Evolutionary conservation across 2,329 filamentous ascomycete genomes (phyloP).

Genomic region (Fusarium pseudograminearum): DNA sequence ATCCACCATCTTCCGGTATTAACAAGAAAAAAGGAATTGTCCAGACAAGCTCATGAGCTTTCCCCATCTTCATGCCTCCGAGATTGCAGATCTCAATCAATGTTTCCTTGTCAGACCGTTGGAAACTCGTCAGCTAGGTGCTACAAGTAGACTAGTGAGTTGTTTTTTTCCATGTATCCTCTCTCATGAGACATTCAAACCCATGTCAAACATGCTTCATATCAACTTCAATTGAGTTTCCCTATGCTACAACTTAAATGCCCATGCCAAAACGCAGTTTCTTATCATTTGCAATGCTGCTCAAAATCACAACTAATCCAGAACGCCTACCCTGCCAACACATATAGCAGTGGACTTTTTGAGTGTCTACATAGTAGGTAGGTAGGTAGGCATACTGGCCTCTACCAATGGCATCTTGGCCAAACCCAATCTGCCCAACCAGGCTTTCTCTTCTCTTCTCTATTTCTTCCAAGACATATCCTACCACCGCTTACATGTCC

Average conservation of each 20-base stretch:
- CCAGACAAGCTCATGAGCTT: conserved; percentile 12
- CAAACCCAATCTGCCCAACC: conserved; percentile 20
- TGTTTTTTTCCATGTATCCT: conserved; percentile 8
- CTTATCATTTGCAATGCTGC: conserved; percentile 34
- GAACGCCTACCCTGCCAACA: conserved; percentile 46
- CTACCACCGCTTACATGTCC: conserved; percentile 59
- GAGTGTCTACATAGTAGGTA: conserved; percentile 25
- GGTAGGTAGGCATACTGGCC: conserved; percentile 30
- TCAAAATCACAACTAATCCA: conserved; percentile 42
- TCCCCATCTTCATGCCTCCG: conserved; percentile 10
- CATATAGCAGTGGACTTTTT: conserved; percentile 43
- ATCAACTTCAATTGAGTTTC: conserved; percentile 2
- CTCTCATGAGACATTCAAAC: conserved; percentile 15
- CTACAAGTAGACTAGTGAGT: not conserved
- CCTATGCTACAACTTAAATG: not conserved
- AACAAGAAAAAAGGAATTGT: not conserved
- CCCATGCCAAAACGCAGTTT: conserved; percentile 15
- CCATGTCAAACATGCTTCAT: conserved; percentile 13
- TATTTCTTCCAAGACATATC: not conserved
- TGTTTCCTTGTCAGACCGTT: conserved; percentile 30
- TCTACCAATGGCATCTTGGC: conserved; percentile 17
- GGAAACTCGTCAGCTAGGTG: conserved; percentile 7
- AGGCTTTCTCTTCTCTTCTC: conserved; percentile 20
- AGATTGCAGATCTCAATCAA: conserved; percentile 43
- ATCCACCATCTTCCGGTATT: conserved; percentile 11